Conservation (phyloP, 2,329 filamentous ascomycete genomes). For the Gaeumannomyces tritici region DNA sequence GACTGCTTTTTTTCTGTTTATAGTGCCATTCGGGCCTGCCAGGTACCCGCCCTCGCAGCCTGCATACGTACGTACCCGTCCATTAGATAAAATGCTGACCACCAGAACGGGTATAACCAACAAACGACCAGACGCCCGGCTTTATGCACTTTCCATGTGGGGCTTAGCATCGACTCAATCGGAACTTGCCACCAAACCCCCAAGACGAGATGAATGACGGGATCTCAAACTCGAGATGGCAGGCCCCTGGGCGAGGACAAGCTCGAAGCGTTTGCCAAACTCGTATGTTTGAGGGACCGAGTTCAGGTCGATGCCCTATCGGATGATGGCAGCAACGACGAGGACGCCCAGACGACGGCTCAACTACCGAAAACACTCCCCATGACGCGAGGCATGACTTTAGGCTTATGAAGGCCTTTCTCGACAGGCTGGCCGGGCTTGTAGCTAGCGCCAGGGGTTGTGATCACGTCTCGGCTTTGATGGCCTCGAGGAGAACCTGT, state of each 20-base stretch:
- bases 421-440: neutral
- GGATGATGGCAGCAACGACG: neutral
- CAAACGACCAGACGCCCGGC: too few relatives aligned
- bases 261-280: neutral
- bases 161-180: too few relatives aligned
- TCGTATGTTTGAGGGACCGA: neutral
- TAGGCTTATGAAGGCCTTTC: neutral
- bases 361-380: neutral
- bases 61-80: too few relatives aligned
- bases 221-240: neutral
- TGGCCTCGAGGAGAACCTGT: neutral
- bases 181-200: too few relatives aligned
- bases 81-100: too few relatives aligned
- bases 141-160: too few relatives aligned
- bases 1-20: too few relatives aligned
- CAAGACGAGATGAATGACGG: too few relatives aligned
- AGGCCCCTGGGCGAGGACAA: neutral
- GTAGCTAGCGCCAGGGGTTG: neutral
- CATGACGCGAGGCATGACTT: neutral
- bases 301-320: neutral
- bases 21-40: too few relatives aligned
- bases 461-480: neutral
- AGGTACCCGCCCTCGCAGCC: too few relatives aligned
- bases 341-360: neutral
- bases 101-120: too few relatives aligned